Conservation (phyloP, 2,329 filamentous ascomycete species). For the Venturia oleaginea region DNA sequence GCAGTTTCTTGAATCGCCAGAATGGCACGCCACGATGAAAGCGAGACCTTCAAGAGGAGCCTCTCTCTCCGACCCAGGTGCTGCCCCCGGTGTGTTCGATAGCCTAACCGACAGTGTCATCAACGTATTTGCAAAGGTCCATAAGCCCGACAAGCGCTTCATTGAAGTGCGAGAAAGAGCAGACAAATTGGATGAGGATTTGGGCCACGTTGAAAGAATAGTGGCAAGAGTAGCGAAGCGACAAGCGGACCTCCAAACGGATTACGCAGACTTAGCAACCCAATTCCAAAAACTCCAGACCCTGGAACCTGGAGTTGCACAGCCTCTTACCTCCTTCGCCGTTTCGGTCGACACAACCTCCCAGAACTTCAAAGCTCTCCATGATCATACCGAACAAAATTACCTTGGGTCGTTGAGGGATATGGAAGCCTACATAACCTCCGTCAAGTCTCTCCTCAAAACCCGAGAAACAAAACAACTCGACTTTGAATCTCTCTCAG, state of each 20-base stretch:
- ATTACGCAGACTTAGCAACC: constrained; percentile 81
- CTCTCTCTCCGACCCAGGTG: constrained; percentile 32
- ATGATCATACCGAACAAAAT: constrained; percentile 89
- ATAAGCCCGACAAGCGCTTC: constrained; percentile 91
- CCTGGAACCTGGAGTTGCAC: constrained; percentile 79
- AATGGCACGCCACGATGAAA: constrained; percentile 97
- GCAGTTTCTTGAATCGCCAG: constrained; percentile 77
- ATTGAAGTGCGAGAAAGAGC: constrained; percentile 87
- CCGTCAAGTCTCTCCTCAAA: constrained; percentile 80
- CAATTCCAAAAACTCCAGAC: constrained; percentile 91
- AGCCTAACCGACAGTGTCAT: constrained; percentile 93
- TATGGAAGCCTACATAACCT: constrained; percentile 90
- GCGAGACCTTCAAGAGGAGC: constrained; percentile 60
- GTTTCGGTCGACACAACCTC: constrained; percentile 77
- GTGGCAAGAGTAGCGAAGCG: constrained; percentile 80
- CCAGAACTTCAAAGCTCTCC: constrained; percentile 66
- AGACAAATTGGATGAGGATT: constrained; percentile 84
- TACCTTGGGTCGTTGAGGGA: constrained; percentile 88
- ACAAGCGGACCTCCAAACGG: constrained; percentile 76
- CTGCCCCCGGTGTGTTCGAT: constrained; percentile 71
- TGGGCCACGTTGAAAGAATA: constrained; percentile 91
- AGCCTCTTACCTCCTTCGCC: constrained; percentile 75
- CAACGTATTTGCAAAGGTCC: constrained; percentile 92
- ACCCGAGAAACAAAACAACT: constrained; percentile 95
- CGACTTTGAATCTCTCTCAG: constrained; percentile 90